Percentiles rank a stretch among this genome's conserved stretches.
Evolutionary conservation across 1,284 basidiomycete species (phyloP).

Genomic region (Papiliotrema flavescens): DNA sequence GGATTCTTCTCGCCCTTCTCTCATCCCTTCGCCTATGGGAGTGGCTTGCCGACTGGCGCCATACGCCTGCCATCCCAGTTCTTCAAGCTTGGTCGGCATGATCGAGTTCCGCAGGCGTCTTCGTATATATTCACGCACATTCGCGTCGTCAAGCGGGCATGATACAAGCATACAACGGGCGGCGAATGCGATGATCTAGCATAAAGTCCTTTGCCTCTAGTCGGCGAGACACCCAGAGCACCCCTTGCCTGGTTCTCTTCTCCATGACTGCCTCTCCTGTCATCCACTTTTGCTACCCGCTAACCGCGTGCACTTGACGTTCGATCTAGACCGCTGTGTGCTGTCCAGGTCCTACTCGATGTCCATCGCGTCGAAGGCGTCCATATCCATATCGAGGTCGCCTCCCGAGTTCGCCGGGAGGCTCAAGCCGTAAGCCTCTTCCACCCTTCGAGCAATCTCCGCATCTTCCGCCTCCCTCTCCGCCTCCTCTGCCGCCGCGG

Average conservation of each 20-base stretch:
- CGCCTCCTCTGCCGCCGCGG: slow-evolving; percentile 32
- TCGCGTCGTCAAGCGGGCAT: not conserved
- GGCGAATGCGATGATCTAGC: too few species aligned
- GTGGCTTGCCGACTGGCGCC: too few species aligned
- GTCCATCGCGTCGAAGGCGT: slow-evolving; percentile 28
- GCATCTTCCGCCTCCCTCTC: slow-evolving; percentile 28
- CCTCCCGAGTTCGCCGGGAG: slow-evolving; percentile 5
- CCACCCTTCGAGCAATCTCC: slow-evolving; percentile 18
- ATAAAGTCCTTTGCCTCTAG: too few species aligned
- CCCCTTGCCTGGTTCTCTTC: too few species aligned
- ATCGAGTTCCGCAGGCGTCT: not conserved
- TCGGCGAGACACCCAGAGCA: too few species aligned
- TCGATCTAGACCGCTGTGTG: not conserved
- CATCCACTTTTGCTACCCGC: too few species aligned
- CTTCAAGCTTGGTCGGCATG: too few species aligned
- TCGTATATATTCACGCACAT: not conserved
- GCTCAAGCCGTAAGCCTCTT: slow-evolving; percentile 16
- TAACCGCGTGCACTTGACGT: too few species aligned
- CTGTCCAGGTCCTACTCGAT: slow-evolving; percentile 9
- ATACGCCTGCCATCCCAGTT: too few species aligned
- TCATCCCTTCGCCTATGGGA: too few species aligned
- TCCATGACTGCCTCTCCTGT: too few species aligned
- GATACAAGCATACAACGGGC: not conserved
- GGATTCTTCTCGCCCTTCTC: too few species aligned
- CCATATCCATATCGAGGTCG: slow-evolving; percentile 27